Evolutionary conservation across 768 basidiomycete species (phyloP).

Genomic region (Mycena chlorophos): DNA sequence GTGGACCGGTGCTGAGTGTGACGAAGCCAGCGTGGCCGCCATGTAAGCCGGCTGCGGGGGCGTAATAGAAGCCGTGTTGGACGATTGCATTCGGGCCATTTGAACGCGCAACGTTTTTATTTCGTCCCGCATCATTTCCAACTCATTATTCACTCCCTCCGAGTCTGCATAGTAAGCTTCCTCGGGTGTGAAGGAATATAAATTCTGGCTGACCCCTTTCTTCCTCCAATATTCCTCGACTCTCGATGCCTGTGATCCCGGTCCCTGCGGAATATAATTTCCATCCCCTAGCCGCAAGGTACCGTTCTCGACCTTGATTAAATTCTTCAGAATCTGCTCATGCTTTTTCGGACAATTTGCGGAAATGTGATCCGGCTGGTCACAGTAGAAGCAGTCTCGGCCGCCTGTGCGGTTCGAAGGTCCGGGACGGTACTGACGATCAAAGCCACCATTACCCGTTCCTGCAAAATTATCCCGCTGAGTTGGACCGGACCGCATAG

Average conservation of each 20-base stretch:
- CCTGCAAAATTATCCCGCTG: neutral
- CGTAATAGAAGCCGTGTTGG: neutral
- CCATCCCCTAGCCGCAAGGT: conserved; percentile 2
- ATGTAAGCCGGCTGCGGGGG: neutral
- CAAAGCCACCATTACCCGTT: neutral
- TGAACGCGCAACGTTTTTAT: conserved; percentile 10
- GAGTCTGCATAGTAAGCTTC: neutral
- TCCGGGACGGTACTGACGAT: no score
- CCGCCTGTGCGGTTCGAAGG: no score
- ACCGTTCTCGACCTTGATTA: conserved; percentile 2
- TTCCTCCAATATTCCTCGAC: conserved; percentile 14
- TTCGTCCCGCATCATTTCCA: neutral
- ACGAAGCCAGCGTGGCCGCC: neutral
- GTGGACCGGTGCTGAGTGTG: neutral
- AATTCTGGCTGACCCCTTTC: conserved; percentile 8
- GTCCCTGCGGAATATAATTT: conserved; percentile 4
- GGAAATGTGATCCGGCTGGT: neutral
- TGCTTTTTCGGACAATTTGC: conserved; percentile 1
- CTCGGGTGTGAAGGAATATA: neutral
- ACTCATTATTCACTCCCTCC: neutral
- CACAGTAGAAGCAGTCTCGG: conserved; percentile 9
- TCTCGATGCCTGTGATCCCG: neutral
- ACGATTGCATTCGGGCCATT: neutral
- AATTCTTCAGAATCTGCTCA: conserved; percentile 1
- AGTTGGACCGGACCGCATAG: no score